phyloP scores from a whole-genome alignment of 78 protist genomes.

The Dictyostelium capitatum region DNA sequence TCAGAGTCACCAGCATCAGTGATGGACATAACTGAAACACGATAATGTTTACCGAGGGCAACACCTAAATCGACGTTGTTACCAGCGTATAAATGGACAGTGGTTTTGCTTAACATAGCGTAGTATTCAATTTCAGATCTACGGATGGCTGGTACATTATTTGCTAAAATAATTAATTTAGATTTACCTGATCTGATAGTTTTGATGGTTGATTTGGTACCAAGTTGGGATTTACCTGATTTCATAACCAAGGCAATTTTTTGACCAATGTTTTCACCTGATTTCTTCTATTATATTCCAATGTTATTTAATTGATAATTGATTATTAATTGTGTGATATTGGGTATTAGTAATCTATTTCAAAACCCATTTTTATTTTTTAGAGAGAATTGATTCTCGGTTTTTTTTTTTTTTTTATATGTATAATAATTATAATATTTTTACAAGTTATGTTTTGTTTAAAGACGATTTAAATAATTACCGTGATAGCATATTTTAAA shows the following conservation, averaged over 20 bases:
- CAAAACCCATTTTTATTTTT: neutral
- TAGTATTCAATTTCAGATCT: conserved; percentile 99
- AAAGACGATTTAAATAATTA: neutral
- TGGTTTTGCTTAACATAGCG: conserved; percentile 98
- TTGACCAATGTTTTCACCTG: conserved; percentile 96
- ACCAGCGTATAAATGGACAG: conserved; percentile 99
- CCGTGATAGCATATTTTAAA: neutral
- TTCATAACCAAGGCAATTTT: conserved; percentile 99
- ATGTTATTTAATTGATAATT: neutral
- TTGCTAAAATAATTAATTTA: conserved; percentile 97
- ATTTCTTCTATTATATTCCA: conserved; percentile 83
- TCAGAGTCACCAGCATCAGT: conserved; percentile 99
- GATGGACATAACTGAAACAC: conserved; percentile 93
- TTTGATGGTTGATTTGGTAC: conserved; percentile 97
- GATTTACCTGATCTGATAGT: conserved; percentile 96
- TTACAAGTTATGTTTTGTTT: neutral
- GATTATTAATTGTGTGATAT: neutral
- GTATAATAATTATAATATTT: neutral
- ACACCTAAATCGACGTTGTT: conserved; percentile 99
- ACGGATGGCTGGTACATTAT: conserved; percentile 99
- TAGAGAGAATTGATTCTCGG: neutral
- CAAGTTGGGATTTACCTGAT: conserved; percentile 98
- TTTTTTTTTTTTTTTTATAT: neutral
- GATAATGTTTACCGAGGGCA: conserved; percentile 99
- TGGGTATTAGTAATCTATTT: neutral